Evolutionary conservation across 805 yeast genomes (phyloP), one percentile per base, ranked within the genome.

Genomic region (Sugiyamaella boreocaroliniensis): DNA sequence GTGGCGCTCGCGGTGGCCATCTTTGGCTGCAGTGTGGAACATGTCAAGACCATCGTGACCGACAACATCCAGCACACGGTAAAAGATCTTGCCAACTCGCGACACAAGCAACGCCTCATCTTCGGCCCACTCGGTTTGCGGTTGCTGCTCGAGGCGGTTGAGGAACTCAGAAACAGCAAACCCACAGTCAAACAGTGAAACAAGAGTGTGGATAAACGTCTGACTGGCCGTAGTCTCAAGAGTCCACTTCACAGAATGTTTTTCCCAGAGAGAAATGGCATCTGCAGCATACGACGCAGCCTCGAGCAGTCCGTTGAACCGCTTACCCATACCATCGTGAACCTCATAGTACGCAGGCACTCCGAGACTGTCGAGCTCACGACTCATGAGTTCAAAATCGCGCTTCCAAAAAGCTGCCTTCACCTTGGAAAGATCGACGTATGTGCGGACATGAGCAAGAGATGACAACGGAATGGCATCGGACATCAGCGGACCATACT

Each of bases 381-480:
- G 45, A 48, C 67, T 68, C 67, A 71, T 68, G n/a, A 63, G 65
- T 5, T 54, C 55, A 64, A 70, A 74, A 46, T 71, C 71, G 37
- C 71, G 69, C 10, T 55, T 53, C 77, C 77, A 75, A 50, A 75
- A 60, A 8, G 64, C 62, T 34, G 66, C 71, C 52, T 72, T 71
- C 16, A 68, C 68, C n/a, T 62, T 62, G 7, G 70, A 58, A 43
- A 72, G 53, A 47, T 71, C 74, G 48, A 75, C 61, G 51, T 64
- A 62, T 29, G 61, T 63, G 37, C 59, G 70, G 56, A 62, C 69
- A 57, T 62, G 73, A 41, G 64, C 74, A 59, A 58, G 67, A 19
- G 69, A 71, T 46, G 65, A 68, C 43, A 74, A 57, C 8, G 74
- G 70, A 16, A 72, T 70, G n/a, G 76, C 71, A 46, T 73, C 77